Evolutionary conservation across 169 alveolate species (phyloP), one percentile per base, ranked within the genome.

Genomic region (Theileria parva): DNA sequence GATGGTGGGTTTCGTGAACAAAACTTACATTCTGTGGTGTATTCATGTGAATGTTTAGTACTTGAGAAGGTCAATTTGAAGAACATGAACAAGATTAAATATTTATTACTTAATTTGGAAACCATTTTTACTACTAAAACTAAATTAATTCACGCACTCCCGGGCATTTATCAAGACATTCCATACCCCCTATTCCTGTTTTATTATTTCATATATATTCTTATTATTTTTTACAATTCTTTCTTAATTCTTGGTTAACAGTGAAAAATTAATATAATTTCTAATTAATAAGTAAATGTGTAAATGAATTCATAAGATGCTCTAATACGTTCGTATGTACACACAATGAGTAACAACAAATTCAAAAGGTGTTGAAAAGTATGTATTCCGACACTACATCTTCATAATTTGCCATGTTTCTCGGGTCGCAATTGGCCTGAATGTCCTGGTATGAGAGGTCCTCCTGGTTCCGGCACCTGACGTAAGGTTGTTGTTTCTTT

Each of bases 401-500:
- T n/a, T 63, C 51, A 39, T 63, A 63, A 39, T 63, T 63, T 17
- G 87, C 28, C 61, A 57, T 28, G 53, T 83, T 90, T 53, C 72
- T 71, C 19, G 92, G 93, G 71, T 91, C 88, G 28, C 95, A 91
- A 72, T 81, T 77, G 39, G 91, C 88, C 59, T 85, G 91, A 21
- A 80, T 48, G 66, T 85, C 86, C 55, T 87, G 91, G 59, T 85
- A 59, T 25, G 95, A 91, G 67, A 85, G 72, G 57, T 91, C 95
- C 51, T 80, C 88, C 66, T 87, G 91, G 91, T 91, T 87, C 53
- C 89, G 50, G 74, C 95, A 91, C 68, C 89, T 55, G 15, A 80
- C 95, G 51, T 79, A 85, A 1, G 66, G 85, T 77, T 77, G 75
- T 76, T 87, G 50, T 67, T 87, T 83, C 55, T 79, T 86, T 30